Conservation (phyloP, 257 asterid genomes). For the Forsythia suspensa region DNA sequence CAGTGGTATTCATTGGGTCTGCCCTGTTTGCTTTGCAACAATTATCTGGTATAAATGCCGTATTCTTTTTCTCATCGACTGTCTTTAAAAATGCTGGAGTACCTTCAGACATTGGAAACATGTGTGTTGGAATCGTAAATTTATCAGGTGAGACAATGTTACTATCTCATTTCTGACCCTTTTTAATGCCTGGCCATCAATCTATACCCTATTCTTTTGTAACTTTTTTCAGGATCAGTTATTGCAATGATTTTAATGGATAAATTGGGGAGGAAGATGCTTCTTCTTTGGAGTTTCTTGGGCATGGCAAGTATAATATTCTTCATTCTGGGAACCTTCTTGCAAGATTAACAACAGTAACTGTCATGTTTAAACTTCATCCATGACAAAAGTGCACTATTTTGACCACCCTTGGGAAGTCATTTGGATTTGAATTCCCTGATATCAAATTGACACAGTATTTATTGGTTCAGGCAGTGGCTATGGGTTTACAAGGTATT, state of each 20-base stretch:
- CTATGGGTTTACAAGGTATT: constrained; percentile 68
- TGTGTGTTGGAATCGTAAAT: constrained; percentile 76
- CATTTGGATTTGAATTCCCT: background rate
- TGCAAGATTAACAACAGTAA: constrained; percentile 11
- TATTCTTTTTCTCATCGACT: constrained; percentile 90
- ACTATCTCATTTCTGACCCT: background rate
- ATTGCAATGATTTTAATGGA: constrained; percentile 92
- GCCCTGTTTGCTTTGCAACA: constrained; percentile 80
- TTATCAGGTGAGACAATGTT: constrained; percentile 54
- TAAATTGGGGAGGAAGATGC: constrained; percentile 85
- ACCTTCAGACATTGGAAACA: constrained; percentile 79
- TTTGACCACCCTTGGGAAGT: background rate
- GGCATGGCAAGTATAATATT: constrained; percentile 81
- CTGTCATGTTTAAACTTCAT: constrained; percentile 11
- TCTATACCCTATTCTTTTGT: constrained; percentile 13
- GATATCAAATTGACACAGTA: constrained; percentile 1
- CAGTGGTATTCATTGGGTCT: constrained; percentile 86
- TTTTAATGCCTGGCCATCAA: background rate
- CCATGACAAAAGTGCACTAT: background rate
- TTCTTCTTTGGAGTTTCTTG: constrained; percentile 85
- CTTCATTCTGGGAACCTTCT: constrained; percentile 21
- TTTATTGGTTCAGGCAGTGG: constrained; percentile 53
- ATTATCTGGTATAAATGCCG: constrained; percentile 96
- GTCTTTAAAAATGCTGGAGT: constrained; percentile 90
- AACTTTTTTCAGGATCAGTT: constrained; percentile 59